phyloP scores from a whole-genome alignment of 140 eudicot genomes.

The Flaveria floridana region DNA sequence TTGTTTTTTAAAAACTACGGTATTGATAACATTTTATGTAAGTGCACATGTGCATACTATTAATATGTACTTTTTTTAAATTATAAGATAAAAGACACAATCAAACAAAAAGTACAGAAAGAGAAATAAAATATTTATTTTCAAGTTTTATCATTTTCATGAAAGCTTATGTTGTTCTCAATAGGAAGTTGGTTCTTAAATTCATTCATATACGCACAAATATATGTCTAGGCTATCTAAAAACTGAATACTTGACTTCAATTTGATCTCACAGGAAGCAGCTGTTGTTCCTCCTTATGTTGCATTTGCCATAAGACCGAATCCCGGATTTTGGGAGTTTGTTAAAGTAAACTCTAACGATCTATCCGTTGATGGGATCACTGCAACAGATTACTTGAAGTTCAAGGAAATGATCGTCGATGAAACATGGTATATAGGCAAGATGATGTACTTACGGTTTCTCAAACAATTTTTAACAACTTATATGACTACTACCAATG shows the following conservation, averaged over 20 bases:
- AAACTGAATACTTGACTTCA: background rate
- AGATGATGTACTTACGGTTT: background rate
- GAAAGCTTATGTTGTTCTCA: no score
- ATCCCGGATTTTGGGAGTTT: slow-evolving; percentile 93
- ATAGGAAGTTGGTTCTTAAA: no score
- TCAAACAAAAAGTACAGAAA: no score
- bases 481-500: slow-evolving; percentile 7
- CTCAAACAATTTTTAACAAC: background rate
- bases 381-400: slow-evolving; percentile 72
- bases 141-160: no score
- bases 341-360: slow-evolving; percentile 78
- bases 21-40: no score
- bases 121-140: no score
- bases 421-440: slow-evolving; percentile 61
- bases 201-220: background rate
- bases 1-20: no score
- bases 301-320: slow-evolving; percentile 87
- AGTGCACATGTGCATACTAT: no score
- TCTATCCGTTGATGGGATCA: slow-evolving; percentile 83
- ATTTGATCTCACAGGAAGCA: slow-evolving; percentile 63
- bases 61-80: no score
- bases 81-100: no score
- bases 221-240: slow-evolving; percentile 13
- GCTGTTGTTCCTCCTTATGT: slow-evolving; percentile 90
- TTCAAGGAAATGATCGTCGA: slow-evolving; percentile 77